These are phyloP conservation scores for Salvia rosmarinus DNA, from an alignment of 257 asterid genomes.

Conservation along the genomic window DNA sequence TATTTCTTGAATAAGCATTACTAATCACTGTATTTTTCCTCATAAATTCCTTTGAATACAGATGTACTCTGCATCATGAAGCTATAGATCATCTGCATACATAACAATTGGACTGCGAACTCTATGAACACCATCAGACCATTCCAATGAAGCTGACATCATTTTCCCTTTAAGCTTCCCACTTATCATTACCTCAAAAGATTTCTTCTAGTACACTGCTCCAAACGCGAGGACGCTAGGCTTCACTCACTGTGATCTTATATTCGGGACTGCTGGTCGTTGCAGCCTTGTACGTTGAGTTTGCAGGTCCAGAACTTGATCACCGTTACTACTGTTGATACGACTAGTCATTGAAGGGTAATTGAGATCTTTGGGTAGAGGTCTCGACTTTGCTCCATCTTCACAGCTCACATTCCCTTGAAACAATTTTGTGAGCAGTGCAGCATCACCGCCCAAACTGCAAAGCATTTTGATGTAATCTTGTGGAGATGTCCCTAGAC, in stretches of 20 bases:
- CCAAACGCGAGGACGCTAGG: slow-evolving; percentile 16
- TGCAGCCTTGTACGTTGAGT: slow-evolving; percentile 25
- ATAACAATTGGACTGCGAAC: too few species aligned
- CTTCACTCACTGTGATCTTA: neutral
- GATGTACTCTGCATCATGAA: neutral
- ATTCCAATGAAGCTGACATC: slow-evolving; percentile 34
- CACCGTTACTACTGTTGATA: neutral
- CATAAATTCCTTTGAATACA: neutral
- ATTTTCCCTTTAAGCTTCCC: slow-evolving; percentile 19
- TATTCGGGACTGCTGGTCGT: neutral
- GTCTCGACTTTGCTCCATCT: neutral
- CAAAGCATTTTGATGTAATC: too few species aligned
- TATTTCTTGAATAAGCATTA: neutral
- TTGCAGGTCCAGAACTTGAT: slow-evolving; percentile 1
- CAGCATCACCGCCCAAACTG: slow-evolving; percentile 5
- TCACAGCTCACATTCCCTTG: slow-evolving; percentile 19
- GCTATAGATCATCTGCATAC: slow-evolving; percentile 10
- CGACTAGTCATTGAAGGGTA: slow-evolving; percentile 27
- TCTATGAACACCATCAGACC: too few species aligned
- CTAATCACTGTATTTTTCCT: neutral
- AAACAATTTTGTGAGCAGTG: slow-evolving; percentile 1
- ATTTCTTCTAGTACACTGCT: slow-evolving; percentile 8
- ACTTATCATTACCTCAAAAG: slow-evolving; percentile 26
- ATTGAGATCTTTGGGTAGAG: too few species aligned
- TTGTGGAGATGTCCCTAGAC: too few species aligned